Base-by-base conservation (phyloP, 257 asterid species). In the Primulina tabacum region DNA sequence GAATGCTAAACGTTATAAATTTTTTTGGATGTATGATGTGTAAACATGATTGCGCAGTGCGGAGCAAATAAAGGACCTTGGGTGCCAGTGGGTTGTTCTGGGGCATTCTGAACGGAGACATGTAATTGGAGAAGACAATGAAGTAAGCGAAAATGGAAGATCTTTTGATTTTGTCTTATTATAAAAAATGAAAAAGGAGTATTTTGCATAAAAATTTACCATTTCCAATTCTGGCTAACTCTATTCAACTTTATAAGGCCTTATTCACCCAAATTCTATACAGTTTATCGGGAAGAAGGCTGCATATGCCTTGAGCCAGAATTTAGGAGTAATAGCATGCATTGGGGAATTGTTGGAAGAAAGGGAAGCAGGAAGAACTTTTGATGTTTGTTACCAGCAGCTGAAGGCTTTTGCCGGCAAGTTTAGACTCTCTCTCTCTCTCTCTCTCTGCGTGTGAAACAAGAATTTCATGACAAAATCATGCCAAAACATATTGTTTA, bases 41-140 rank as follows among this genome's bases (percentile, higher is more conserved):
- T 21, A 34, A 2, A 34, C 11, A 57, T 20, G 12, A 20, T 20
- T 38, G 37, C 64, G 68, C 79, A 94, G 99, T 30, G 97, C 80
- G 72, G 99, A 94, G 64, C 99, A 94, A 81, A 75, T 94, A 83
- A 86, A 85, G 63, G 98, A 94, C 86, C 60, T 94, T 68, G 99
- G 99, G 53, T 89, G 96, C 92, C 81, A 83, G 79, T 94, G 99
- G 99, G 98, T 91, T 67, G 85, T 94, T 80, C 86, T 91, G 69
- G 99, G 99, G 64, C 99, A 94, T 72, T 94, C 99, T 73, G 99
- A 94, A 84, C 75, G 98, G 63, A 88, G 98, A 72, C 98, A 91
- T 77, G 40, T 94, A 60, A 80, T 94, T 75, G 97, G 95, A 78
- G 99, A 94, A 88, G 87, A 82, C 67, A 88, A 94, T 80, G 87